A percentile compares a stretch with the other conserved stretches of the same genome.
These are phyloP conservation scores for Heterobasidion annosum DNA, from an alignment of 1,284 basidiomycete genomes.

Conservation along the genomic window DNA sequence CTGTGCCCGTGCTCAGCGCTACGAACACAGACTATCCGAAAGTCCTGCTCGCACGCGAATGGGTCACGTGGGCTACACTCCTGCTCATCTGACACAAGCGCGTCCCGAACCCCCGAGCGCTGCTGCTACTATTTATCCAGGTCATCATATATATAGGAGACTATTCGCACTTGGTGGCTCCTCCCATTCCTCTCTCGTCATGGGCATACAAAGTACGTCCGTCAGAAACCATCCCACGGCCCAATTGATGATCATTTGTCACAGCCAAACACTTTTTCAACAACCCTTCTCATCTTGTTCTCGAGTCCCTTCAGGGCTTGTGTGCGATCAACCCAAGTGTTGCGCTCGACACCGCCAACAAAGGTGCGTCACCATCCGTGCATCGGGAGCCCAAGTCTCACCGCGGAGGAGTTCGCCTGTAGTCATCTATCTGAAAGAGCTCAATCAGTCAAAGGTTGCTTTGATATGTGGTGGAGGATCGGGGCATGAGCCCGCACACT, in stretches of 20 bases:
- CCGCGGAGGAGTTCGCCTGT: not conserved
- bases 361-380: conserved; percentile 31
- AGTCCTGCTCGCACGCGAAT: not conserved
- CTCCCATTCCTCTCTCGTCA: conserved; percentile 4
- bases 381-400: not conserved
- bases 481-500: conserved; percentile 86
- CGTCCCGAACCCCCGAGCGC: not conserved
- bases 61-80: not conserved
- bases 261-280: conserved; percentile 73
- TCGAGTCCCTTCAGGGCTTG: conserved; percentile 72
- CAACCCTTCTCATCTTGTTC: conserved; percentile 56
- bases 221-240: not conserved
- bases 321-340: conserved; percentile 64
- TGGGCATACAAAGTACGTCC: conserved; percentile 19
- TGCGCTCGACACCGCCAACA: conserved; percentile 56
- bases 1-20: too few relatives aligned
- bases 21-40: not conserved
- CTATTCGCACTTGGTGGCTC: not conserved
- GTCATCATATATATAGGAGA: not conserved
- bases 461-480: conserved; percentile 86
- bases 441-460: conserved; percentile 62
- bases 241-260: not conserved
- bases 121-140: not conserved
- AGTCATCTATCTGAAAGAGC: conserved; percentile 58
- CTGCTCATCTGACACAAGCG: not conserved